Conservation (phyloP, 2,329 filamentous ascomycete genomes). For the Sclerotinia nivalis region DNA sequence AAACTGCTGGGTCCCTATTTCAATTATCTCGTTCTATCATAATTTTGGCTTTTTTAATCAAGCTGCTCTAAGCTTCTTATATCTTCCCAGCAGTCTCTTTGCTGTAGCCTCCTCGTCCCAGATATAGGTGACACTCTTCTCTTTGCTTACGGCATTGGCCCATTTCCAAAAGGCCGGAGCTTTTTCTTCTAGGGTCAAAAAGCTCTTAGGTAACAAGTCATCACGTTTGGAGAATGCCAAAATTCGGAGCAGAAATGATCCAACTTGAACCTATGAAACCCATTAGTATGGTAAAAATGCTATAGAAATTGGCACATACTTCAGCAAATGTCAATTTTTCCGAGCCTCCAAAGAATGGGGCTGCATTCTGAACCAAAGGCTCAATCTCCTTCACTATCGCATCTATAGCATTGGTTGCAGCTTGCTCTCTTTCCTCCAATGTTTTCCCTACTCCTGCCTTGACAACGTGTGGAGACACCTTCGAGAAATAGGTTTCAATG, state of each 20-base stretch:
- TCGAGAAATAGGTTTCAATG: slow-evolving; percentile 66
- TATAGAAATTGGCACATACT: slow-evolving; percentile 47
- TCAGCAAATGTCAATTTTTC: slow-evolving; percentile 70
- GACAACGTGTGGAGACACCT: slow-evolving; percentile 55
- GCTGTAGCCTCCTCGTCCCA: slow-evolving; percentile 56
- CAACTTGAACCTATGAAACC: slow-evolving; percentile 55
- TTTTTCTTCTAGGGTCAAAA: slow-evolving; percentile 51
- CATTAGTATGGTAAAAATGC: slow-evolving; percentile 22
- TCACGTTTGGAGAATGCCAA: slow-evolving; percentile 55
- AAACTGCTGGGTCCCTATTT: neutral
- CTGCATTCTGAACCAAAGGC: slow-evolving; percentile 59
- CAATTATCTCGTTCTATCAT: neutral
- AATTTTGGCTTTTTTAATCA: neutral
- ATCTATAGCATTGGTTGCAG: slow-evolving; percentile 53
- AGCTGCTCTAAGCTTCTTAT: slow-evolving; percentile 15
- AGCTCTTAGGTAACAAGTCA: slow-evolving; percentile 52
- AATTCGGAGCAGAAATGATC: slow-evolving; percentile 66
- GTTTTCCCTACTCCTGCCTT: slow-evolving; percentile 37
- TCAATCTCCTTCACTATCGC: slow-evolving; percentile 70
- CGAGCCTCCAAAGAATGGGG: slow-evolving; percentile 65
- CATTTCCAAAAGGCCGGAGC: slow-evolving; percentile 70
- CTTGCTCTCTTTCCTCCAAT: slow-evolving; percentile 50
- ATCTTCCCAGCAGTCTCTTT: slow-evolving; percentile 46
- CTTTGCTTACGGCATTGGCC: slow-evolving; percentile 58
- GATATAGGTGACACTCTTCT: slow-evolving; percentile 66